Conservation (phyloP, 1,284 basidiomycete genomes). For the Boletus sp. region DNA sequence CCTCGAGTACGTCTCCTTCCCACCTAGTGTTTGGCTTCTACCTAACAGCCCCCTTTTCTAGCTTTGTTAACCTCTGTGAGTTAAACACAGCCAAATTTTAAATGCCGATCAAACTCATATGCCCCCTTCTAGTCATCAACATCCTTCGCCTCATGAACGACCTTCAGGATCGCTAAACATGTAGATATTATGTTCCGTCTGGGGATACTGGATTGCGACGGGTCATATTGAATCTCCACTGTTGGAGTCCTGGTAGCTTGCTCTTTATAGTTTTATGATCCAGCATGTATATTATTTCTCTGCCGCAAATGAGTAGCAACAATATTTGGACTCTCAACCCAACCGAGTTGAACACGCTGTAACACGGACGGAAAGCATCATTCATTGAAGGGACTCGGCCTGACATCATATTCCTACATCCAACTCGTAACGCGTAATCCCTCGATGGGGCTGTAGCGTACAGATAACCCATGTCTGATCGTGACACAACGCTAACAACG, state of each 20-base stretch:
- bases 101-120: not conserved
- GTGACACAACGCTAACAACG: not conserved
- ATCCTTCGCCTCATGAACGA: conserved; percentile 72
- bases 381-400: not conserved
- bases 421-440: not conserved
- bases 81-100: conserved; percentile 9
- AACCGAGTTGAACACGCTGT: not conserved
- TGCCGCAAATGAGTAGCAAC: conserved; percentile 1
- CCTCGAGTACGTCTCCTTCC: conserved; percentile 59
- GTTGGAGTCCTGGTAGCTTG: conserved; percentile 1
- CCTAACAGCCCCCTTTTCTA: conserved; percentile 24
- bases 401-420: not conserved
- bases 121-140: conserved; percentile 54
- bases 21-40: not conserved
- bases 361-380: too few relatives aligned
- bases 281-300: conserved; percentile 24
- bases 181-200: not conserved
- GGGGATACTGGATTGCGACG: not conserved
- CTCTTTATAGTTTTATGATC: conserved; percentile 15
- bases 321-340: conserved; percentile 7
- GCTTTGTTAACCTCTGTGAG: conserved; percentile 75
- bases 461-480: not conserved
- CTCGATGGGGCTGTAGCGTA: not conserved
- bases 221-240: not conserved
- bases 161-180: conserved; percentile 38